Conservation (phyloP, 768 basidiomycete genomes). For the Amanita rimosa region DNA sequence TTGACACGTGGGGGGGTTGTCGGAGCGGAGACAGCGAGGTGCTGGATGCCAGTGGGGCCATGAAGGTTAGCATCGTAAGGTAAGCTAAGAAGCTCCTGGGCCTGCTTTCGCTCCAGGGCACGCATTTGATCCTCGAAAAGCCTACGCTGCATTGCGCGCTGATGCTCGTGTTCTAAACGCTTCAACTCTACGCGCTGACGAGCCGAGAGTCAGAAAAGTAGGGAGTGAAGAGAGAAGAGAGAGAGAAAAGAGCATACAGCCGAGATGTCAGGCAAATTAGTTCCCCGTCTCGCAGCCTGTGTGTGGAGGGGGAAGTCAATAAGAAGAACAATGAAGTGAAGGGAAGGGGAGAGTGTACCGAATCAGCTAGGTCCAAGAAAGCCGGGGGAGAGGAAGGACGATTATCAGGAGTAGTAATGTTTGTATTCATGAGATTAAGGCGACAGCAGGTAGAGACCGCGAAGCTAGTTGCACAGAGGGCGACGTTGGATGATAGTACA, state of each 20-base stretch:
- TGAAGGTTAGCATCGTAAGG: constrained; percentile 47
- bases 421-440: constrained; percentile 58
- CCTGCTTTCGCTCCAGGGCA: constrained; percentile 83
- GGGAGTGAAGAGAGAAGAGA: background rate
- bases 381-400: constrained; percentile 66
- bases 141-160: constrained; percentile 76
- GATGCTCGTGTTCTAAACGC: constrained; percentile 84
- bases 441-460: constrained; percentile 40
- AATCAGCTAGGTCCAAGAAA: constrained; percentile 89
- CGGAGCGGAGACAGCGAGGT: constrained; percentile 80
- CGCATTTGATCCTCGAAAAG: constrained; percentile 97
- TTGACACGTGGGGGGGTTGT: constrained; percentile 81
- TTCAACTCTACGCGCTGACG: constrained; percentile 80
- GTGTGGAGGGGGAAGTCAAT: constrained; percentile 8
- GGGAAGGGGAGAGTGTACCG: constrained; percentile 40
- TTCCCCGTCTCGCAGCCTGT: constrained; percentile 80
- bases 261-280: constrained; percentile 79
- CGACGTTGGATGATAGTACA: constrained; percentile 80
- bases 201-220: constrained; percentile 7
- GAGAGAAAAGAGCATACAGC: constrained; percentile 43
- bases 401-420: constrained; percentile 66
- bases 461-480: constrained; percentile 53
- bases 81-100: constrained; percentile 69
- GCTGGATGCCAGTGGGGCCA: constrained; percentile 44
- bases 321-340: constrained; percentile 9